These are phyloP conservation scores for Phaseolus lunatus DNA, from an alignment of 306 rosid species.

Conservation along the genomic window DNA sequence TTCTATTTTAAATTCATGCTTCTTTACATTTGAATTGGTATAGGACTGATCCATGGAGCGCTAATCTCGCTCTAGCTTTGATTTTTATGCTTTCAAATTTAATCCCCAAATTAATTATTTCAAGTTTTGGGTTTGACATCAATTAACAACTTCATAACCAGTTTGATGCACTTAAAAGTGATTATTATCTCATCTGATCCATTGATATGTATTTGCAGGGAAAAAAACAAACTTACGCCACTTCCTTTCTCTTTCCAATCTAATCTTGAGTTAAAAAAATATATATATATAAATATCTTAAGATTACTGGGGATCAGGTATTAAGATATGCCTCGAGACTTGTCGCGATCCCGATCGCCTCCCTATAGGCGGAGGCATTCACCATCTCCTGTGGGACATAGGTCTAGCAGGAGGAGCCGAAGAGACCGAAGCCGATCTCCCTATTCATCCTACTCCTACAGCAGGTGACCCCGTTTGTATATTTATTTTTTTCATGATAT, in stretches of 20 bases:
- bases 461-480: slow-evolving; percentile 90
- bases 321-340: slow-evolving; percentile 83
- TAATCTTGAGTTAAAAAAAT: neutral
- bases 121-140: slow-evolving; percentile 31
- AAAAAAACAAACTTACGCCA: neutral
- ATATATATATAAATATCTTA: neutral
- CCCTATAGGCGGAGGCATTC: slow-evolving; percentile 80
- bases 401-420: slow-evolving; percentile 78
- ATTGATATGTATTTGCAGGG: slow-evolving; percentile 37
- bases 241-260: neutral
- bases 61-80: neutral
- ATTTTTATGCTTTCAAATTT: slow-evolving; percentile 9
- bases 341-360: slow-evolving; percentile 89
- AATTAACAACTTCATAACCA: neutral
- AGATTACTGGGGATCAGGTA: slow-evolving; percentile 43
- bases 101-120: neutral
- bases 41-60: neutral
- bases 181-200: neutral
- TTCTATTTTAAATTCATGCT: neutral
- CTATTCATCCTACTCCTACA: slow-evolving; percentile 68
- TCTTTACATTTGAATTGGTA: neutral
- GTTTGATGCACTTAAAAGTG: neutral
- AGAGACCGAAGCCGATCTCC: slow-evolving; percentile 90
- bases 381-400: slow-evolving; percentile 79
- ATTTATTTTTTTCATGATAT: slow-evolving; percentile 45